Percentiles rank a stretch among this genome's conserved stretches.
Evolutionary conservation across 1,139 yeast genomes (phyloP).

Genomic region (Pichia sp.): DNA sequence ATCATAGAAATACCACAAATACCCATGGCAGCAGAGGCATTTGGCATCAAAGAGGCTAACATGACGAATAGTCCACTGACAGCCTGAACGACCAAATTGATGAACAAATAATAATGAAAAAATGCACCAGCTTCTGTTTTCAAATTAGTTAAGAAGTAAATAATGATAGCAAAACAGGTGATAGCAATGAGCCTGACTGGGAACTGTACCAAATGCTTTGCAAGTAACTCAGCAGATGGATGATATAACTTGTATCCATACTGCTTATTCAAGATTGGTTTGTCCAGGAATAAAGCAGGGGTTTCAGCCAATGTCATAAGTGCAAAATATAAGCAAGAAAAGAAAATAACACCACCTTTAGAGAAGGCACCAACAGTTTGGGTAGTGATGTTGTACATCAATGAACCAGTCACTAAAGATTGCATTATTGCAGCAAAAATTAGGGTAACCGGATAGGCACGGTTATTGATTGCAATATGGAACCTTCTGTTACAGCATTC

Average conservation of each 20-base stretch:
- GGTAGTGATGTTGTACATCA: constrained; percentile 35
- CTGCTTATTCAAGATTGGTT: constrained; percentile 43
- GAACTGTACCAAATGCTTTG: constrained; percentile 38
- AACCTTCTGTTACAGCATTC: constrained; percentile 44
- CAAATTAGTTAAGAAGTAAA: constrained; percentile 41
- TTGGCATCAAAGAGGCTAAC: constrained; percentile 44
- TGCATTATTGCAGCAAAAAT: constrained; percentile 45
- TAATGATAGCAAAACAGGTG: constrained; percentile 35
- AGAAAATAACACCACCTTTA: constrained; percentile 39
- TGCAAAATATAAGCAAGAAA: constrained; percentile 40
- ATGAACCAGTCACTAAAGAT: constrained; percentile 38
- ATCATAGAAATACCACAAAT: constrained; percentile 46
- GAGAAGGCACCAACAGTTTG: constrained; percentile 37
- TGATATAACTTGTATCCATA: constrained; percentile 41
- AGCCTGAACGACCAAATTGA: constrained; percentile 38
- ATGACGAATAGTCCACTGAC: constrained; percentile 45
- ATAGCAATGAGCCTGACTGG: constrained; percentile 37
- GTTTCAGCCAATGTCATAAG: constrained; percentile 42
- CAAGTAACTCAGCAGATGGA: constrained; percentile 46
- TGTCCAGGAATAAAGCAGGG: constrained; percentile 37
- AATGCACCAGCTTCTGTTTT: constrained; percentile 41
- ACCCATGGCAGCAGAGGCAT: constrained; percentile 47
- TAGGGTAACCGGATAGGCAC: constrained; percentile 42
- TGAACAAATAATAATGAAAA: constrained; percentile 39
- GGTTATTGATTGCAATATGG: constrained; percentile 46